phyloP scores from a whole-genome alignment of 371 early-diverging fungal species.

The Encephalitozoon hellem region DNA sequence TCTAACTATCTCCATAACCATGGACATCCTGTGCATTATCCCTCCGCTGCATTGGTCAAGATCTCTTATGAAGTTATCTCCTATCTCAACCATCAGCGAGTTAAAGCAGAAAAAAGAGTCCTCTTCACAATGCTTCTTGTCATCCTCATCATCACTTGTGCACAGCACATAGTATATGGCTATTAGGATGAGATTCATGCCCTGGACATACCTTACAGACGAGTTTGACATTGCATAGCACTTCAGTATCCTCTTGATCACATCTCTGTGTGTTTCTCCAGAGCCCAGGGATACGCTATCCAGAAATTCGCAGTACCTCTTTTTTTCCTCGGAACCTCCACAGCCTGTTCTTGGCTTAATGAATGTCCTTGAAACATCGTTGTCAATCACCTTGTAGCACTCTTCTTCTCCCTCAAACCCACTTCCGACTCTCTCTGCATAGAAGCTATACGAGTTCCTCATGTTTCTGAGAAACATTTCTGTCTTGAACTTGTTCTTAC shows the following conservation, averaged over 20 bases:
- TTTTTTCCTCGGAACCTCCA: neutral
- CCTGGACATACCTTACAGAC: constrained; percentile 61
- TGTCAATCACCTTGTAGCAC: constrained; percentile 16
- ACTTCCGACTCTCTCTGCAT: neutral
- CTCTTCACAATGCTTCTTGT: constrained; percentile 49
- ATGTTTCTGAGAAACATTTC: constrained; percentile 29
- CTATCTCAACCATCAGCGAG: constrained; percentile 58
- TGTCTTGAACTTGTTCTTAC: constrained; percentile 49
- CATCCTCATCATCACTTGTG: constrained; percentile 28
- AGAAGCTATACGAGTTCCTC: constrained; percentile 29
- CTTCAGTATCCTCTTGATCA: constrained; percentile 50
- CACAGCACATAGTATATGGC: constrained; percentile 58
- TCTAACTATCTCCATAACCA: constrained; percentile 46
- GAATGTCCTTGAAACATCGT: constrained; percentile 37
- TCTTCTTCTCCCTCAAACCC: neutral
- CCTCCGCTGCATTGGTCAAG: constrained; percentile 47
- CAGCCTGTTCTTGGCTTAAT: neutral
- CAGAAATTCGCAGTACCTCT: constrained; percentile 35
- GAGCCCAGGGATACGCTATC: neutral
- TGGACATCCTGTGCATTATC: constrained; percentile 38
- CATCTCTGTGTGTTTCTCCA: constrained; percentile 22
- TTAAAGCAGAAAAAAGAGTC: constrained; percentile 60
- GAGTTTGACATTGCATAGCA: constrained; percentile 47
- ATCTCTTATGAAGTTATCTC: constrained; percentile 51
- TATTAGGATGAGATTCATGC: constrained; percentile 58